These are phyloP conservation scores for Skeletonema potamos DNA, from an alignment of 108 stramenopile genomes.

Conservation along the genomic window DNA sequence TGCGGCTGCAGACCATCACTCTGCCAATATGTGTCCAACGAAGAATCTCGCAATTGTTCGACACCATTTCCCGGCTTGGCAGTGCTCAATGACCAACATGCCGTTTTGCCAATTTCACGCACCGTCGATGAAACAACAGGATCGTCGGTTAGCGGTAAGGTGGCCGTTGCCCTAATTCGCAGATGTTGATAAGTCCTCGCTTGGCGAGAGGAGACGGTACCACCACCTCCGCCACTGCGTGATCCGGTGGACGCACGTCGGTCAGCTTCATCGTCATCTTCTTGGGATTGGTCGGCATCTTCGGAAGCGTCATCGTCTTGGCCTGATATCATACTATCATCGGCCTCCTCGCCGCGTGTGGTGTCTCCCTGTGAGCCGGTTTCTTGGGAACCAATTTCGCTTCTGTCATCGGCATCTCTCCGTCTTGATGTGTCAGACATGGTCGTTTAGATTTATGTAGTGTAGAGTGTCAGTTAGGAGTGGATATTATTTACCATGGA, in stretches of 20 bases:
- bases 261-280: not conserved
- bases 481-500: too few species aligned
- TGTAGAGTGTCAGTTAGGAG: too few species aligned
- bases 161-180: conserved; percentile 55
- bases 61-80: conserved; percentile 99
- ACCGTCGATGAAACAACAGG: conserved; percentile 31
- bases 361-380: not conserved
- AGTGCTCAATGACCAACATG: conserved; percentile 89
- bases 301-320: not conserved
- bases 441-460: not conserved
- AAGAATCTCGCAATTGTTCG: conserved; percentile 86
- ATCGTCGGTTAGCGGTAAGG: conserved; percentile 57
- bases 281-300: not conserved
- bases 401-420: not conserved
- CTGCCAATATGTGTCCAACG: conserved; percentile 94
- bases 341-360: not conserved
- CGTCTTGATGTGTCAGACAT: not conserved
- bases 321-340: not conserved
- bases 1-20: conserved; percentile 94
- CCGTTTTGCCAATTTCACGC: conserved; percentile 83
- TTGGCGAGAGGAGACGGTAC: not conserved
- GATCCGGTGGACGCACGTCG: not conserved
- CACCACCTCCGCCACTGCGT: not conserved
- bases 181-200: conserved; percentile 32
- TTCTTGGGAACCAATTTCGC: not conserved